A percentile compares a stretch with the other conserved stretches of the same genome.
phyloP scores from a whole-genome alignment of 1,139 yeast genomes.

The Protomyces gravidus region DNA sequence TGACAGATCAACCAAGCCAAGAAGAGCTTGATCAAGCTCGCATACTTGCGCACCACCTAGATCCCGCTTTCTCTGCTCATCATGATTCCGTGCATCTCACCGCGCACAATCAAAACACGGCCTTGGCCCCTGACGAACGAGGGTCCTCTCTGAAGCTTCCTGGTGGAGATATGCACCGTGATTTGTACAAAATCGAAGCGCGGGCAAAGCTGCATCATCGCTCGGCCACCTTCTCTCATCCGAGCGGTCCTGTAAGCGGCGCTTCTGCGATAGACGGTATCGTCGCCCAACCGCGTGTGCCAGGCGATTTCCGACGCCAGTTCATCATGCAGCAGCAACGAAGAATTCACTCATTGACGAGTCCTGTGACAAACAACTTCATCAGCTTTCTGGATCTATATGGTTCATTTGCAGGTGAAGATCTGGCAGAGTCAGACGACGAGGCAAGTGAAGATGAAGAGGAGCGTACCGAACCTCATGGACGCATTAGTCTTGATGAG shows the following conservation, averaged over 20 bases:
- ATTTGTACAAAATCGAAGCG: slow-evolving; percentile 59
- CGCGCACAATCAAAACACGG: neutral
- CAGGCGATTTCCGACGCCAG: slow-evolving; percentile 91
- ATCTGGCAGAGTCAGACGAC: slow-evolving; percentile 61
- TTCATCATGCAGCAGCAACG: slow-evolving; percentile 50
- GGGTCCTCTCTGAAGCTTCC: slow-evolving; percentile 54
- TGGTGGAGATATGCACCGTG: slow-evolving; percentile 85
- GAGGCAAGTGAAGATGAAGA: slow-evolving; percentile 39
- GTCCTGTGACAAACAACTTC: slow-evolving; percentile 65
- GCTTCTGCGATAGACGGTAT: slow-evolving; percentile 41
- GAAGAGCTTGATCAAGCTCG: slow-evolving; percentile 6
- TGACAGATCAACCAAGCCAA: no score
- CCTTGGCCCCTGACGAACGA: slow-evolving; percentile 5
- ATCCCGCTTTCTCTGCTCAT: slow-evolving; percentile 13
- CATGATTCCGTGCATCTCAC: slow-evolving; percentile 7
- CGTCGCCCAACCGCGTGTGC: slow-evolving; percentile 52
- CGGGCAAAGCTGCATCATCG: slow-evolving; percentile 35
- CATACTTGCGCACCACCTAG: slow-evolving; percentile 10
- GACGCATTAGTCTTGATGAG: slow-evolving; percentile 22
- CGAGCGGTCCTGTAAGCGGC: slow-evolving; percentile 36
- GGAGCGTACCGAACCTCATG: slow-evolving; percentile 27
- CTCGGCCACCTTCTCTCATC: slow-evolving; percentile 46
- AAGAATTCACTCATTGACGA: slow-evolving; percentile 9
- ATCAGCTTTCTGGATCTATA: slow-evolving; percentile 81
- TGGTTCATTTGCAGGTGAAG: slow-evolving; percentile 97